Base-by-base conservation (phyloP, 495 filamentous ascomycete species). In the Diplogelasinospora grovesii region DNA sequence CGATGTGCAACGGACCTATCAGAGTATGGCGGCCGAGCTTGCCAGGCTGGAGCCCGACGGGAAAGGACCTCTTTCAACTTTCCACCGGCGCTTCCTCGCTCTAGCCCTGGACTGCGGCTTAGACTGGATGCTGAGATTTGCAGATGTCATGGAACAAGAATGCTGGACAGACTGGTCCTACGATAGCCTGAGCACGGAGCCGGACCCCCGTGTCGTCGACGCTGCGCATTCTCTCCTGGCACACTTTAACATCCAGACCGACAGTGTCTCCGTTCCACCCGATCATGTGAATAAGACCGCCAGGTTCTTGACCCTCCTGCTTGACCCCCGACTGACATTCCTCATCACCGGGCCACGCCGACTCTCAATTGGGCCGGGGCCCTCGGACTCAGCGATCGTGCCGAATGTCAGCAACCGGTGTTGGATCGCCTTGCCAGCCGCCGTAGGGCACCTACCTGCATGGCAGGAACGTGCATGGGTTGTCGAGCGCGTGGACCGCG, bases 401-500 rank as follows among this genome's bases (percentile, higher is more conserved):
- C 8, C 34, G 0, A 3, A 41, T 9, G 8, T 19, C n/a, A 41
- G 35, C 41, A 44, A 49, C 45, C 14, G 41, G 1, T 22, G 44
- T 0, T 57, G 39, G 13, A 4, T 53, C 15, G 53, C 50, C 16
- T 22, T 57, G 5, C 54, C 54, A 0, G 9, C 28, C 10, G 38
- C 20, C 3, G 22, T 53, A 1, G 36, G 35, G 2, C 47, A 51
- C 32, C 35, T 51, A 0, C 41, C 50, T 0, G 29, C 20, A 0
- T 45, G 41, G 39, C 27, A 43, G 13, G 23, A 47, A 0, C 38
- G 48, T 4, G 46, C 41, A 2, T 53, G 54, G 50, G 34, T 45
- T 0, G 5, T 57, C 10, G 50, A 57, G 42, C 54, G 50, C 1
- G 53, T 57, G 7, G 50, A 57, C 22, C 44, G n/a, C 46, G 0